phyloP scores from a whole-genome alignment of 139 green algal genomes.

The Chlamydomonas eustigma region DNA sequence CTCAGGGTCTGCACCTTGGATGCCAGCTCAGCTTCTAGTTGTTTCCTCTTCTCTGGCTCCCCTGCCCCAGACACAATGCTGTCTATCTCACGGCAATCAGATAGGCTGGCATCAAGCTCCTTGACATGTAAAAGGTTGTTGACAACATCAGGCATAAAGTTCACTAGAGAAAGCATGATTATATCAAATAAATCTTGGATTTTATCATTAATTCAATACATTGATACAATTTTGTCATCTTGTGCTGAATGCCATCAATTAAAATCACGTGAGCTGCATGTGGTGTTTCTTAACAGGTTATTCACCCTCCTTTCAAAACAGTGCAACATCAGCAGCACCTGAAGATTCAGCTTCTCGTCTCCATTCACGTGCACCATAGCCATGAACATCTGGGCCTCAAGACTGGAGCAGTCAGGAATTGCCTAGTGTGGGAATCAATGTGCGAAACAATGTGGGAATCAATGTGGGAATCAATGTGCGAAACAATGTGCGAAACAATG shows the following conservation, averaged over 20 bases:
- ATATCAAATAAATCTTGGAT: too few relatives aligned
- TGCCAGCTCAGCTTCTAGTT: conserved; percentile 1
- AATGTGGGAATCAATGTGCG: too few relatives aligned
- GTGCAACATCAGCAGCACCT: too few relatives aligned
- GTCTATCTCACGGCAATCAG: conserved; percentile 11
- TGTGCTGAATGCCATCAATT: too few relatives aligned
- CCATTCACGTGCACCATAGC: conserved; percentile 34
- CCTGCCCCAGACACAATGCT: conserved; percentile 5
- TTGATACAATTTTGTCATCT: too few relatives aligned
- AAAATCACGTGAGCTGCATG: too few relatives aligned
- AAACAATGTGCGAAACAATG: too few relatives aligned
- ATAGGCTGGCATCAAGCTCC: conserved; percentile 11
- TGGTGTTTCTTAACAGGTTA: too few relatives aligned
- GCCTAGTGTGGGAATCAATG: conserved; percentile 11
- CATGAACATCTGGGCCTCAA: conserved; percentile 36
- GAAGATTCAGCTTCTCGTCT: conserved; percentile 11
- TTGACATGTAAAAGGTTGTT: not conserved
- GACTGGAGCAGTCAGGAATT: conserved; percentile 10
- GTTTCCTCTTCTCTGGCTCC: not conserved
- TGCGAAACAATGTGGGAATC: too few relatives aligned
- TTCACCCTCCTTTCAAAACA: too few relatives aligned
- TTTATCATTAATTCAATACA: too few relatives aligned
- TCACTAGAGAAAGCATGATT: not conserved
- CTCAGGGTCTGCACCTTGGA: not conserved
- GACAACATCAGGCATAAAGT: conserved; percentile 3